phyloP scores from a whole-genome alignment of 2,329 filamentous ascomycete species.

The Nothopassalora personata region DNA sequence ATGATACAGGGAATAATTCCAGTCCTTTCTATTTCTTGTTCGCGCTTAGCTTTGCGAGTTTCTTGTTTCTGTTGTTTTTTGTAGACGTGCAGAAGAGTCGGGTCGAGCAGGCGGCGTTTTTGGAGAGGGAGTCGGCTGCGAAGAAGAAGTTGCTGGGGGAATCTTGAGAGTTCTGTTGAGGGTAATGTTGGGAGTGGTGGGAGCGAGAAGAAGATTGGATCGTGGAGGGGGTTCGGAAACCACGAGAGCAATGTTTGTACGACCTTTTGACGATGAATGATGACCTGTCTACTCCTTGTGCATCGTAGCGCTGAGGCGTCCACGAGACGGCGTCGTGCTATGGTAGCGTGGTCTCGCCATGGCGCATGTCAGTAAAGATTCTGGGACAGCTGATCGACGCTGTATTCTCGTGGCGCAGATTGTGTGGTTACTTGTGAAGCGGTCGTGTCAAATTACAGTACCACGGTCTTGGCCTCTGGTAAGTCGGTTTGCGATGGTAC shows the following conservation, averaged over 20 bases:
- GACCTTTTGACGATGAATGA: not conserved
- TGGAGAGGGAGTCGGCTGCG: constrained; percentile 34
- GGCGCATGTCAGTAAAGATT: not conserved
- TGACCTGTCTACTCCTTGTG: not conserved
- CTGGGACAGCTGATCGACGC: not conserved
- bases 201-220: not conserved
- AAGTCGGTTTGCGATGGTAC: not conserved
- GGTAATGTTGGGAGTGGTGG: not conserved
- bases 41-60: constrained; percentile 53
- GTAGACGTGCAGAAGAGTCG: constrained; percentile 58
- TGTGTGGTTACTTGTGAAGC: not conserved
- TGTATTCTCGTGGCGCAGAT: not conserved
- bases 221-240: not conserved
- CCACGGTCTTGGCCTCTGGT: not conserved
- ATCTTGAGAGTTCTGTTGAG: not conserved
- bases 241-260: not conserved
- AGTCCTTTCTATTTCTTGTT: constrained; percentile 64
- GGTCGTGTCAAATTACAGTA: not conserved
- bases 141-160: constrained; percentile 21
- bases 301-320: not conserved
- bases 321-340: not conserved
- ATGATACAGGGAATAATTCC: constrained; percentile 54
- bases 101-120: constrained; percentile 53
- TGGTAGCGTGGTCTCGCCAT: not conserved
- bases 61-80: constrained; percentile 49